Percentiles rank a stretch among this genome's conserved stretches.
phyloP scores from a whole-genome alignment of 176 grass and related monocot species.

The Oryza nivara region DNA sequence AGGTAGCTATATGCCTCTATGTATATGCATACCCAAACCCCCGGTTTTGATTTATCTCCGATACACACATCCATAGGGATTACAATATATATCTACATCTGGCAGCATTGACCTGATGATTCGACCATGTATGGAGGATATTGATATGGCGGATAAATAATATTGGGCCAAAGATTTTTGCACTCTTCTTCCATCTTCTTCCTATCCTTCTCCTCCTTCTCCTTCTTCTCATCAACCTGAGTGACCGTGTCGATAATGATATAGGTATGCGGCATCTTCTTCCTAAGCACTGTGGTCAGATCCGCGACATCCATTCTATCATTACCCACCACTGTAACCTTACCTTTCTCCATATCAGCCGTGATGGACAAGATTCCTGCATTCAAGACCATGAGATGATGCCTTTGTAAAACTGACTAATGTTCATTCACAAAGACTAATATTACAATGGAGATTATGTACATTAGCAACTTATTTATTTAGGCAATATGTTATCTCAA shows the following conservation, averaged over 20 bases:
- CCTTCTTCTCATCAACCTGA: background rate
- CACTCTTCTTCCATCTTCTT: background rate
- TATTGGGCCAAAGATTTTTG: background rate
- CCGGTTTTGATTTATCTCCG: background rate
- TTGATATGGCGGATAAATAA: background rate
- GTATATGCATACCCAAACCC: background rate
- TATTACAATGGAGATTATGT: background rate
- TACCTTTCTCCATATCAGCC: background rate
- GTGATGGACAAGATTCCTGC: slow-evolving; percentile 11
- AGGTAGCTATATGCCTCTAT: background rate
- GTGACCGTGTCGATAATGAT: background rate
- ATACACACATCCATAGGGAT: background rate
- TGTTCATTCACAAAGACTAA: background rate
- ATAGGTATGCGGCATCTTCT: background rate
- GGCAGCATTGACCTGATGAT: background rate
- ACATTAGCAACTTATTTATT: background rate
- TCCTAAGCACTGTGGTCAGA: background rate
- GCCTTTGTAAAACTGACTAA: too few relatives aligned
- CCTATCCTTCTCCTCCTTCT: background rate
- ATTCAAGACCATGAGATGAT: background rate
- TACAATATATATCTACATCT: background rate
- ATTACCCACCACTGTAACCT: background rate
- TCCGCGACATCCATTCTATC: background rate
- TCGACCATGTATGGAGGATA: background rate
- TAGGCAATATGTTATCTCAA: background rate